Conservation (phyloP, 306 rosid species). For the Cucurbita ficifolia region DNA sequence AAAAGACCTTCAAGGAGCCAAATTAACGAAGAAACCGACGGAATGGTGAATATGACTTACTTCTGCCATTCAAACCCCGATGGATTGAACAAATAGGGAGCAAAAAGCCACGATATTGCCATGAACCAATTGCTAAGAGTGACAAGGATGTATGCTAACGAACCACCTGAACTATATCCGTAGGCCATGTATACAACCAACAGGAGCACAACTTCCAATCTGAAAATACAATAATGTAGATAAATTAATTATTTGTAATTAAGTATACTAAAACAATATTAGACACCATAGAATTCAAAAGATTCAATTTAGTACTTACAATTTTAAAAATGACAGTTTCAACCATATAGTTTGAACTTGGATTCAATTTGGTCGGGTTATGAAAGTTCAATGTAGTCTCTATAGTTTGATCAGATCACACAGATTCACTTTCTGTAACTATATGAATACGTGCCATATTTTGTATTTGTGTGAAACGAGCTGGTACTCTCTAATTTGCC, state of each 20-base stretch:
- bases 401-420: no score
- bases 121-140: conserved; percentile 89
- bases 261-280: background rate
- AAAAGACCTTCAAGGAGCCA: background rate
- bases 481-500: no score
- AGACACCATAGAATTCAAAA: background rate
- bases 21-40: background rate
- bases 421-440: no score
- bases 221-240: conserved; percentile 23
- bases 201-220: conserved; percentile 82
- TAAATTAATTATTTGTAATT: background rate
- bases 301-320: background rate
- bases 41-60: conserved; percentile 29
- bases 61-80: conserved; percentile 99
- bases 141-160: conserved; percentile 65
- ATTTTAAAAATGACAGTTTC: background rate
- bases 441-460: no score
- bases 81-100: conserved; percentile 91
- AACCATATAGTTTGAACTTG: no score
- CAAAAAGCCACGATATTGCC: conserved; percentile 98
- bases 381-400: no score
- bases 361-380: no score
- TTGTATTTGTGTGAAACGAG: no score
- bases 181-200: conserved; percentile 70
- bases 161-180: conserved; percentile 55